These are phyloP conservation scores for Arbutus unedo DNA, from an alignment of 148 eudicot genomes.

Conservation along the genomic window DNA sequence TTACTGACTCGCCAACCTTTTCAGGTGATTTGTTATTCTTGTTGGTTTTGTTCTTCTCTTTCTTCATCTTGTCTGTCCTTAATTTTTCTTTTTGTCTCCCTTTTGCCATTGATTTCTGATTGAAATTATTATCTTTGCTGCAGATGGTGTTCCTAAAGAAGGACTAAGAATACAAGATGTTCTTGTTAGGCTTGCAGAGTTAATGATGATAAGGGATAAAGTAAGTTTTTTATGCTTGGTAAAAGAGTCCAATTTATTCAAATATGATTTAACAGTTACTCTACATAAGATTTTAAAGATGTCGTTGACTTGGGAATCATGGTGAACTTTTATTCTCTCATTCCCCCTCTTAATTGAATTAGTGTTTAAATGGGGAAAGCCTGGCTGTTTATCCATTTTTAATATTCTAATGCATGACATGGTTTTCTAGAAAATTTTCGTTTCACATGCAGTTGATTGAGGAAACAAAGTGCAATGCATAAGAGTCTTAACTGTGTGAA, in stretches of 20 bases:
- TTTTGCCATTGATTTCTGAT: conserved; percentile 2
- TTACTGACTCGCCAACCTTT: conserved; percentile 68
- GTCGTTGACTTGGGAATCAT: neutral
- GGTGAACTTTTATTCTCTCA: neutral
- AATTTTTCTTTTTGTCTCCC: conserved; percentile 5
- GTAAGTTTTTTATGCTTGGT: conserved; percentile 34
- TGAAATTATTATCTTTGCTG: conserved; percentile 16
- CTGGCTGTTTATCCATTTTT: neutral
- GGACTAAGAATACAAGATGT: conserved; percentile 87
- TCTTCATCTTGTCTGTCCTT: neutral
- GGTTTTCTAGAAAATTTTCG: neutral
- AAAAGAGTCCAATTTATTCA: neutral
- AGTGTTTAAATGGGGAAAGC: neutral
- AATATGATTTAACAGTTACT: neutral
- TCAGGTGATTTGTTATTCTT: conserved; percentile 44
- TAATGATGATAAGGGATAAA: conserved; percentile 66
- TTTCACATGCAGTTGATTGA: neutral
- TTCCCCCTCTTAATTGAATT: neutral
- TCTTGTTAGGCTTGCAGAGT: conserved; percentile 74
- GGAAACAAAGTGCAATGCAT: neutral
- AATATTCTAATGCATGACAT: neutral
- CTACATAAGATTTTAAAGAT: neutral
- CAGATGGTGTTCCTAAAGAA: conserved; percentile 97
- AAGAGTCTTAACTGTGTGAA: neutral
- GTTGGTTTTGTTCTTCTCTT: neutral